Conservation (phyloP, 352 stramenopile species). For the Globisporangium ultimum region DNA sequence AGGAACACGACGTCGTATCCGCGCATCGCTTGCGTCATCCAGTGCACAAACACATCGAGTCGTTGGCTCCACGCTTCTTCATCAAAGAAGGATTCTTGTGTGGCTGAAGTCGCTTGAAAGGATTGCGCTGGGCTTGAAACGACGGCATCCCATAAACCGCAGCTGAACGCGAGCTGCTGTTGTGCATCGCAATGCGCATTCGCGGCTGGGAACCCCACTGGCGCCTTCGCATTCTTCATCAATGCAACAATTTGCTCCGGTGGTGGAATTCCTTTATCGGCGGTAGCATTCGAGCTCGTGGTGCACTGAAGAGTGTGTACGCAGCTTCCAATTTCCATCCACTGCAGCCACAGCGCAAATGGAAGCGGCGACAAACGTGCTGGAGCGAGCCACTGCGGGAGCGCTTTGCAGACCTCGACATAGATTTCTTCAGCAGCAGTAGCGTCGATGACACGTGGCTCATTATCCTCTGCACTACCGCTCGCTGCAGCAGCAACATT, state of each 20-base stretch:
- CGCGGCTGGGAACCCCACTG: neutral
- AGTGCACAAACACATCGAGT: constrained; percentile 24
- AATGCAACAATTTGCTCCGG: neutral
- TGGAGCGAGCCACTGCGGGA: neutral
- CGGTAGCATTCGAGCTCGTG: no score
- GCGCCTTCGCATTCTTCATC: neutral
- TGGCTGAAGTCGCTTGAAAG: neutral
- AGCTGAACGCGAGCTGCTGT: constrained; percentile 8
- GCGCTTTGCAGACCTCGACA: neutral
- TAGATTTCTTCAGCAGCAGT: neutral
- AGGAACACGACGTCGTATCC: constrained; percentile 34
- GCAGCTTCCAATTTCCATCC: constrained; percentile 7
- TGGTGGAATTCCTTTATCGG: no score
- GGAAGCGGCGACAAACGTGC: neutral
- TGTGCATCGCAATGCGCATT: constrained; percentile 6
- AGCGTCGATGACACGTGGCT: neutral
- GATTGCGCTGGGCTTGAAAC: neutral
- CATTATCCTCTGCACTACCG: neutral
- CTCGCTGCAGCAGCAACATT: neutral
- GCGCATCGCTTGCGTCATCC: constrained; percentile 27
- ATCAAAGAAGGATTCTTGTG: neutral
- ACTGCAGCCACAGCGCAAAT: constrained; percentile 2
- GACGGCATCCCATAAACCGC: constrained; percentile 4
- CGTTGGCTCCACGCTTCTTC: constrained; percentile 7
- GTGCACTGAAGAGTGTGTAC: neutral